Conservation (phyloP, 2,329 filamentous ascomycete species). For the Pseudogymnoascus sp. region DNA sequence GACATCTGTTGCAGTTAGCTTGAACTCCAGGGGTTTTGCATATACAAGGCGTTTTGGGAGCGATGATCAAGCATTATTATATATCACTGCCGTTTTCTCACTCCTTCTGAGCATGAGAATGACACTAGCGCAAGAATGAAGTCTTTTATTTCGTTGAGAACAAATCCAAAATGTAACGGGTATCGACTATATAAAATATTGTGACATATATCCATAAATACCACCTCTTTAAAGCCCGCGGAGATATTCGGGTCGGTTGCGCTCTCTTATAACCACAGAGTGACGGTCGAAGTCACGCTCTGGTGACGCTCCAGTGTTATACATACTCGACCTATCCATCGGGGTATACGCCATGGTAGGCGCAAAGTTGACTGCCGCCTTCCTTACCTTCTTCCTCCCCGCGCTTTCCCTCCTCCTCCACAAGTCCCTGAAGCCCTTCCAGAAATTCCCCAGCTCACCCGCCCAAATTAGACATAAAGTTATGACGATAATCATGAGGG, state of each 20-base stretch:
- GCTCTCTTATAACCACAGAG: neutral
- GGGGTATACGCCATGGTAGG: constrained; percentile 2
- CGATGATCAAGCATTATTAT: neutral
- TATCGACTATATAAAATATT: constrained; percentile 2
- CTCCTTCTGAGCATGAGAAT: neutral
- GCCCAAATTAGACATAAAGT: constrained; percentile 20
- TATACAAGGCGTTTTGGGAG: neutral
- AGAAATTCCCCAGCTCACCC: constrained; percentile 15
- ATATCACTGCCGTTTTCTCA: neutral
- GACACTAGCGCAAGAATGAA: neutral
- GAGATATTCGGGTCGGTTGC: neutral
- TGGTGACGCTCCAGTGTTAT: neutral
- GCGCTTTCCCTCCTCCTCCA: neutral
- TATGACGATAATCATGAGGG: constrained; percentile 25
- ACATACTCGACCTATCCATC: neutral
- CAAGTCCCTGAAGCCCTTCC: neutral
- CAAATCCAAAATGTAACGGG: neutral
- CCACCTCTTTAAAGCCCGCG: neutral
- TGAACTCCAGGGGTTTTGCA: neutral
- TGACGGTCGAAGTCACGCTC: neutral
- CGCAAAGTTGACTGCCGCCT: neutral
- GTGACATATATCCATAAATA: neutral
- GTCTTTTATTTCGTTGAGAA: neutral
- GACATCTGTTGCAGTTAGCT: neutral
- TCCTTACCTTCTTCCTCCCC: neutral